Evolutionary conservation across 1,139 yeast species (phyloP).

Genomic region (Lodderomyces orthopsilosis): DNA sequence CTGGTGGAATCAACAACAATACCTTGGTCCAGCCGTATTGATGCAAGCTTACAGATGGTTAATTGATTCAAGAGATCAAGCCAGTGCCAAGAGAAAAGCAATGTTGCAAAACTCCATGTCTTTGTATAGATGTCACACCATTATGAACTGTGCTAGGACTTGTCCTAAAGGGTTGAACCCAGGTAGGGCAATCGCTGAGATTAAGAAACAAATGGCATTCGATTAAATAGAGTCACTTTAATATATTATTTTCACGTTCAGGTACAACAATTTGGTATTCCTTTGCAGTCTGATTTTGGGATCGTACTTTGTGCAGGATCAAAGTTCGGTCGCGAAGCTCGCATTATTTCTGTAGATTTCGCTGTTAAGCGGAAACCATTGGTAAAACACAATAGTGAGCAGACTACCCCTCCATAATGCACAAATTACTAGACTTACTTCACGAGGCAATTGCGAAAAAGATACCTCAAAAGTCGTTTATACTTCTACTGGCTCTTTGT

Average conservation of each 20-base stretch:
- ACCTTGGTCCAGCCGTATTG: slow-evolving; percentile 96
- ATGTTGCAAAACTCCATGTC: slow-evolving; percentile 97
- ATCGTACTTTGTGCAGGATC: neutral
- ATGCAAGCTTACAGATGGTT: slow-evolving; percentile 99
- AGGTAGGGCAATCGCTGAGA: slow-evolving; percentile 95
- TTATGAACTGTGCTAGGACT: slow-evolving; percentile 96
- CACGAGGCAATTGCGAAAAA: neutral
- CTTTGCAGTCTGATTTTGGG: too few relatives aligned
- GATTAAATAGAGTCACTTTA: slow-evolving; percentile 35
- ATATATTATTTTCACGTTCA: neutral
- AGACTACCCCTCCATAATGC: neutral
- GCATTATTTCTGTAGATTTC: neutral
- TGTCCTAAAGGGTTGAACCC: slow-evolving; percentile 99
- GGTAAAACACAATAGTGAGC: too few relatives aligned
- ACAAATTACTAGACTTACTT: neutral
- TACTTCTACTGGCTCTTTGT: neutral
- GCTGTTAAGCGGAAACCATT: neutral
- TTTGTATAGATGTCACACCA: slow-evolving; percentile 97
- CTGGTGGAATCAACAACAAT: slow-evolving; percentile 99
- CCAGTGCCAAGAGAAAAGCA: slow-evolving; percentile 74
- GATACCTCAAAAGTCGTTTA: neutral
- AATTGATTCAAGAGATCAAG: slow-evolving; percentile 95
- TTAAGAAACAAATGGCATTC: slow-evolving; percentile 89
- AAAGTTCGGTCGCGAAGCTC: slow-evolving; percentile 1
- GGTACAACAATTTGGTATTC: too few relatives aligned